Base-by-base conservation (phyloP, 495 filamentous ascomycete species). In the Penicillium angulare region DNA sequence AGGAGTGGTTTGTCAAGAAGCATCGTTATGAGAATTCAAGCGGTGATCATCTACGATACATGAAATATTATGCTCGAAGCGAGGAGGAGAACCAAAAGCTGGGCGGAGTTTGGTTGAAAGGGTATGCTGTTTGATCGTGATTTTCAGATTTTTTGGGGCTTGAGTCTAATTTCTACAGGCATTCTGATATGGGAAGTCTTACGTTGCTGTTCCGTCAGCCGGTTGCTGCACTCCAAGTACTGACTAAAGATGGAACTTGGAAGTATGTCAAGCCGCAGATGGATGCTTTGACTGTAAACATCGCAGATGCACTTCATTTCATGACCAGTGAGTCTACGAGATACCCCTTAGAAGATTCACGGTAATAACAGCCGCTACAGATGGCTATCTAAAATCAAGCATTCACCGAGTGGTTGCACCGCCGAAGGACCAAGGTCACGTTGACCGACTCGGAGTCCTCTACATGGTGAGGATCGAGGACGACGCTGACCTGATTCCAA, bases 201-300 rank as follows among this genome's bases (percentile, higher is more conserved):
- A 82, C 79, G 0, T 59, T 84, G 15, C 63, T 82, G 0, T 82
- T 80, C 66, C 69, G 76, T 26, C 79, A 83, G 47, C 78, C 79
- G 5, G 65, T 82, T 23, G 80, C 79, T 2, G 80, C 72, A 7
- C 55, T 84, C 33, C 79, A 84, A 57, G 73, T 82, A 17, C 61
- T 66, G 8, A 65, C 55, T 4, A 47, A 51, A 0, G 57, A 59
- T 0, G 56, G 63, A 5, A 46, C 51, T 12, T 70, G 67, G 65
- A 61, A 64, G 36, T 68, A 56, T 39, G 62, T 69, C 3, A 50
- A 55, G 35, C 63, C 65, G 6, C 46, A 56, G 10, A 49, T 52
- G 21, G 75, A 66, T 7, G 68, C 63, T 3, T 73, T 80, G 39
- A 76, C 70, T 2, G 71, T 77, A 21, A 80, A 80, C 55, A 71